These are phyloP conservation scores for Neurospora intermedia DNA, from an alignment of 495 filamentous ascomycete species.

Conservation along the genomic window DNA sequence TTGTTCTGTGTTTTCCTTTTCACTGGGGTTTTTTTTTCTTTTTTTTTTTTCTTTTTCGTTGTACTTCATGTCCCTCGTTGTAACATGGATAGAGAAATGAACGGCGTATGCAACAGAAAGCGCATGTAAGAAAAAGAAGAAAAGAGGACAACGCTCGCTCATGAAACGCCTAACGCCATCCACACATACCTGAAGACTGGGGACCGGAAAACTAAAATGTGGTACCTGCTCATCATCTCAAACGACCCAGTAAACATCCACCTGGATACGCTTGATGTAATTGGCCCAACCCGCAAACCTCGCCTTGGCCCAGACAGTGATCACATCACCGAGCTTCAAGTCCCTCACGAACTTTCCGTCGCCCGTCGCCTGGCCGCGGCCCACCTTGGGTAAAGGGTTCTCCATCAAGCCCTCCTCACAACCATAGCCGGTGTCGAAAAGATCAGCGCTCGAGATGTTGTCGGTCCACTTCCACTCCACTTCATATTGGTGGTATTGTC, in stretches of 20 bases:
- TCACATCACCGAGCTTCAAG: conserved; percentile 51
- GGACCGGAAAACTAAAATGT: background rate
- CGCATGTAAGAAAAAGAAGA: background rate
- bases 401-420: conserved; percentile 14
- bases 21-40: background rate
- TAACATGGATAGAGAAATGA: background rate
- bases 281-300: conserved; percentile 56
- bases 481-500: conserved; percentile 25
- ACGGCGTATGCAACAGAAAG: background rate
- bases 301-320: conserved; percentile 55
- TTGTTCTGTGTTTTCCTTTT: background rate
- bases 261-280: conserved; percentile 40
- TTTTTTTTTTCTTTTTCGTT: background rate
- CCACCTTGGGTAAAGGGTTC: conserved; percentile 29
- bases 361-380: conserved; percentile 44
- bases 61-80: too few species aligned
- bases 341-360: conserved; percentile 46
- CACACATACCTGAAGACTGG: background rate
- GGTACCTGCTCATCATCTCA: conserved; percentile 16
- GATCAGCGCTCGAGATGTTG: conserved; percentile 25
- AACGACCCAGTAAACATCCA: conserved; percentile 55
- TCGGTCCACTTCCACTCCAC: conserved; percentile 49
- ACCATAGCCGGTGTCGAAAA: background rate
- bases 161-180: background rate
- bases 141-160: background rate